phyloP scores from a whole-genome alignment of 2,329 filamentous ascomycete species.

The Cercospora sp. region DNA sequence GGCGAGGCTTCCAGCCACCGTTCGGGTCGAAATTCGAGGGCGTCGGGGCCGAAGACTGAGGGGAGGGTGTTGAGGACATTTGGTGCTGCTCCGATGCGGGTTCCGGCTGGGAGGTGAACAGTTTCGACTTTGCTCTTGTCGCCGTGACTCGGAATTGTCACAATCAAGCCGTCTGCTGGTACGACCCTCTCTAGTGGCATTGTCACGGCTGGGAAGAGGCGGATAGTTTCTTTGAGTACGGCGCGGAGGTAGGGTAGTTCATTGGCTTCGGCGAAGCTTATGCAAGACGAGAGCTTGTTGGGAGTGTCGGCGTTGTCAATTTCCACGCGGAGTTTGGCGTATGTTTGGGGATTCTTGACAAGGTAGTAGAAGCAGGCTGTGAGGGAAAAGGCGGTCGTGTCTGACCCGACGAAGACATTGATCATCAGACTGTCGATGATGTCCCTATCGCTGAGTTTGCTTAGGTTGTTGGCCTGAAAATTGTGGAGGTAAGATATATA shows the following conservation, averaged over 20 bases:
- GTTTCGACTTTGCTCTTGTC: not conserved
- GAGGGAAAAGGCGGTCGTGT: conserved; percentile 11
- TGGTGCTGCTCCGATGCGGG: not conserved
- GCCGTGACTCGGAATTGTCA: not conserved
- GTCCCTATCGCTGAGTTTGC: not conserved
- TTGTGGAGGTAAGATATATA: conserved; percentile 2
- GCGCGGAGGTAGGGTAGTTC: conserved; percentile 15
- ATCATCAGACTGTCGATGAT: conserved; percentile 1
- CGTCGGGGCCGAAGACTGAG: conserved; percentile 30
- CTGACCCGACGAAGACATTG: conserved; percentile 10
- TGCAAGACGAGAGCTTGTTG: not conserved
- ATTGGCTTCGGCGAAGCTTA: conserved; percentile 6
- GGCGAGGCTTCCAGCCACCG: conserved; percentile 39
- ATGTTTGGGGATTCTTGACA: not conserved
- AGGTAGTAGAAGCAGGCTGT: conserved; percentile 44
- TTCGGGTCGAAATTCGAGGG: conserved; percentile 13
- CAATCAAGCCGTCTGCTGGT: conserved; percentile 4
- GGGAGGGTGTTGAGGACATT: conserved; percentile 8
- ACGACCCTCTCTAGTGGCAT: conserved; percentile 16
- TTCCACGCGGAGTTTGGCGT: conserved; percentile 5
- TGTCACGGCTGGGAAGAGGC: conserved; percentile 9
- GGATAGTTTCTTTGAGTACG: conserved; percentile 12
- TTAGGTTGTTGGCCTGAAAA: not conserved
- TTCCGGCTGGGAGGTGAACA: conserved; percentile 6
- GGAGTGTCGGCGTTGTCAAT: not conserved